Base-by-base conservation (phyloP, 2,329 filamentous ascomycete species). In the Boeremia lycopersici region DNA sequence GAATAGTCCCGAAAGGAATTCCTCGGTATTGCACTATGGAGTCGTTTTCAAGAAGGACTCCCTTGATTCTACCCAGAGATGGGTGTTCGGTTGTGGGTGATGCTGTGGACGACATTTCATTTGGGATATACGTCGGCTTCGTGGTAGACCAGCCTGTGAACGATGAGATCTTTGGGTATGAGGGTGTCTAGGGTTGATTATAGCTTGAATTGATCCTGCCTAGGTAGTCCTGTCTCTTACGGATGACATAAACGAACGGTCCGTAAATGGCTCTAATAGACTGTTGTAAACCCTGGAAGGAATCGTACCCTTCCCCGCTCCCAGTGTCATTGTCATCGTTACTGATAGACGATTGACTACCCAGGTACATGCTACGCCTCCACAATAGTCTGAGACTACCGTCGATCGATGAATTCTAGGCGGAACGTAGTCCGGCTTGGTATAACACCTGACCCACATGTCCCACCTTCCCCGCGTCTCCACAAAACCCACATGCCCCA, bases 1-100 rank as follows among this genome's bases (percentile, higher is more conserved):
- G 31, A 25, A 35, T 30, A 15, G 10, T 7, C 2, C 40, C 40
- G 26, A 42, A 42, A 31, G 40, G 40, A 9, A 42, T 11, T 42
- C 40, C 40, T 42, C 40, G 40, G 9, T 31, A 42, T 42, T 42
- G 40, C 40, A 30, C 40, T 30, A 42, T 42, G 9, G 40, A 19
- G 26, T 29, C n/a, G 19, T 42, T 42, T 31, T 31, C 40, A 7
- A 42, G 6, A 30, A 30, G 11, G n/a, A 42, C 8, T 29, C 40
- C 40, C n/a, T 42, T 42, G n/a, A 42, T 42, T 15, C 2, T 12
- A 19, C 40, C 40, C n/a, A 42, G 26, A 13, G 26, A 30, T 19
- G 40, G 40, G 40, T 42, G 40, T 30, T 42, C 15, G 26, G 9
- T 42, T 6, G n/a, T 42, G 13, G n/a, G 26, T 31, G 40, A 31